phyloP scores from a whole-genome alignment of 1,139 yeast genomes.

The Candida sp. region DNA sequence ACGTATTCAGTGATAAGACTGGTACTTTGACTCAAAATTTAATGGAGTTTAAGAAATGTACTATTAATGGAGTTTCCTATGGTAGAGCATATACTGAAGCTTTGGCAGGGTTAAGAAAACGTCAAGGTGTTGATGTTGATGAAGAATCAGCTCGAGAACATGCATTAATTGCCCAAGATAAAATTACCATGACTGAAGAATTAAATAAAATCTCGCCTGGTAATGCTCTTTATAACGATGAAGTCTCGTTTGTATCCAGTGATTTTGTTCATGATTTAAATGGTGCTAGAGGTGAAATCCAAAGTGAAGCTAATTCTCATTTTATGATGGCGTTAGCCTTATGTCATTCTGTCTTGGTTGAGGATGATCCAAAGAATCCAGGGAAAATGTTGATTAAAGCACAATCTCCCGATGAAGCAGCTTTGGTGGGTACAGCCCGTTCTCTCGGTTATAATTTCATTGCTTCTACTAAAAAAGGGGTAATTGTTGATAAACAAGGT shows the following conservation, averaged over 20 bases:
- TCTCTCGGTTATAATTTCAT: constrained; percentile 50
- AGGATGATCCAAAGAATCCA: constrained; percentile 37
- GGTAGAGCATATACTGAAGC: constrained; percentile 66
- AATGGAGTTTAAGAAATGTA: constrained; percentile 60
- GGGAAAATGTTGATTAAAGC: constrained; percentile 44
- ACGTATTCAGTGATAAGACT: constrained; percentile 59
- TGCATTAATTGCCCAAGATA: constrained; percentile 35
- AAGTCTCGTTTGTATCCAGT: constrained; percentile 46
- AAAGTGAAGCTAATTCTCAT: constrained; percentile 40
- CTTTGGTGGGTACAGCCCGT: constrained; percentile 59
- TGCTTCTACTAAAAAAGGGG: constrained; percentile 45
- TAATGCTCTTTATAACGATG: constrained; percentile 31
- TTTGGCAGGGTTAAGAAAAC: constrained; percentile 52
- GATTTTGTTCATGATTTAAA: constrained; percentile 39
- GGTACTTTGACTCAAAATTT: constrained; percentile 60
- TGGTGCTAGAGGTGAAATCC: constrained; percentile 24
- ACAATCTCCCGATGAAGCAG: constrained; percentile 66
- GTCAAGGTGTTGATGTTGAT: constrained; percentile 54
- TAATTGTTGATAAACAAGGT: constrained; percentile 42
- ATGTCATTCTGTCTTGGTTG: constrained; percentile 61
- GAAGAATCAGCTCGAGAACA: constrained; percentile 40
- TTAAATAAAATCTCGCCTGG: constrained; percentile 16
- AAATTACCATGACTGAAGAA: constrained; percentile 30
- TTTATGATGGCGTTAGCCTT: constrained; percentile 53
- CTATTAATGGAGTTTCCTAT: constrained; percentile 51